phyloP scores from a whole-genome alignment of 2,329 filamentous ascomycete genomes.

The Ceratocystis papillata region DNA sequence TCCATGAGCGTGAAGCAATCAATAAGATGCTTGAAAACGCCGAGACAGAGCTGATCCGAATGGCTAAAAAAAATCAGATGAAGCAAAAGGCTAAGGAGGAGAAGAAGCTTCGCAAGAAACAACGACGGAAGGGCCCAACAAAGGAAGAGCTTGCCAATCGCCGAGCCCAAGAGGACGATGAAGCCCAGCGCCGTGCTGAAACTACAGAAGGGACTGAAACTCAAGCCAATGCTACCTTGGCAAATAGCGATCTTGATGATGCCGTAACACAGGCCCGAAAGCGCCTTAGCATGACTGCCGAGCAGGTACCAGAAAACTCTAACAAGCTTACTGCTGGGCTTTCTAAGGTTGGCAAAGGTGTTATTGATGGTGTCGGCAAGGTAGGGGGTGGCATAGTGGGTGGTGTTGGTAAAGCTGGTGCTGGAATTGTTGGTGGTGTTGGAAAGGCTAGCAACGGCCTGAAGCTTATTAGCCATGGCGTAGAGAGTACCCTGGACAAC shows the following conservation, averaged over 20 bases:
- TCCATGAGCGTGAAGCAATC: constrained; percentile 60
- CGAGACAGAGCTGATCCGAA: constrained; percentile 72
- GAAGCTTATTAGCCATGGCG: constrained; percentile 39
- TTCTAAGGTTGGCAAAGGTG: constrained; percentile 25
- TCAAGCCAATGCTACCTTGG: constrained; percentile 36
- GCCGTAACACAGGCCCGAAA: constrained; percentile 34
- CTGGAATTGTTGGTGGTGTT: constrained; percentile 32
- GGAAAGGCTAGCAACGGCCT: constrained; percentile 38
- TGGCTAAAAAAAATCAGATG: constrained; percentile 67
- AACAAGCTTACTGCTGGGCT: constrained; percentile 32
- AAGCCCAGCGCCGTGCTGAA: constrained; percentile 42
- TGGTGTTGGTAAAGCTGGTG: constrained; percentile 30
- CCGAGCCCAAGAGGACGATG: constrained; percentile 40
- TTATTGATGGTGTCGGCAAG: constrained; percentile 21
- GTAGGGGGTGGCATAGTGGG: constrained; percentile 20
- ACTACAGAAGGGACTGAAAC: constrained; percentile 40
- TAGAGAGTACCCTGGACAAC: constrained; percentile 44
- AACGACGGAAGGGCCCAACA: constrained; percentile 39
- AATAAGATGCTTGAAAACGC: constrained; percentile 65
- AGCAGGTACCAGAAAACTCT: constrained; percentile 28
- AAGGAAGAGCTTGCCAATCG: constrained; percentile 42
- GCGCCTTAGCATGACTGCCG: constrained; percentile 17
- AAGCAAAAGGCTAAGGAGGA: constrained; percentile 54
- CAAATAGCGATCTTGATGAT: constrained; percentile 43
- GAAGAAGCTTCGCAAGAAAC: constrained; percentile 50